Evolutionary conservation across 1,284 basidiomycete genomes (phyloP).

Genomic region (Pascua sp.): DNA sequence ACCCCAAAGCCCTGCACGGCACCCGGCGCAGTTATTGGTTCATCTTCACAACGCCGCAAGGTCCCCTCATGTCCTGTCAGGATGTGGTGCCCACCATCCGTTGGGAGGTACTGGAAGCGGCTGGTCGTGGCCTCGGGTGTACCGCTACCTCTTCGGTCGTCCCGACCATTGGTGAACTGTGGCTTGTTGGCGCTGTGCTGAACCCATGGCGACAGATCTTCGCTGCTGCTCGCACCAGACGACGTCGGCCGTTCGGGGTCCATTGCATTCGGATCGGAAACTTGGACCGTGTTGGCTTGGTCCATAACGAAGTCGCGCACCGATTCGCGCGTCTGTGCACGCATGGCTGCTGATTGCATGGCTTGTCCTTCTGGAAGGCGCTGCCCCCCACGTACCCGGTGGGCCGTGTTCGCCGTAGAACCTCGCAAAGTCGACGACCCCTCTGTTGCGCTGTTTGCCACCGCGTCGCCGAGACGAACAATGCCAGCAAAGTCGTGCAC

Average conservation of each 20-base stretch:
- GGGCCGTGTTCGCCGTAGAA: not conserved
- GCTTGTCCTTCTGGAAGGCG: not conserved
- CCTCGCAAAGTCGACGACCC: not conserved
- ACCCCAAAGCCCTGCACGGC: constrained; percentile 84
- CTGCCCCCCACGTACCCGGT: too few relatives aligned
- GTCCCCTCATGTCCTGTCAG: constrained; percentile 69
- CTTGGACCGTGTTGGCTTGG: constrained; percentile 35
- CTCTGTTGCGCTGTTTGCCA: not conserved
- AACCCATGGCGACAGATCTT: not conserved
- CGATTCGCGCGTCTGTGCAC: constrained; percentile 18
- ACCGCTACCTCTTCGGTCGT: not conserved
- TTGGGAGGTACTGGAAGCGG: constrained; percentile 65
- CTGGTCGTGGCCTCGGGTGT: constrained; percentile 1
- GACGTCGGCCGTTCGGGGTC: too few relatives aligned
- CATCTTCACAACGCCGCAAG: constrained; percentile 71
- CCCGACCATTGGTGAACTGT: not conserved
- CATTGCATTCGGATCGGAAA: constrained; percentile 35
- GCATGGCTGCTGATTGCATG: constrained; percentile 1
- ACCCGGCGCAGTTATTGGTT: constrained; percentile 82
- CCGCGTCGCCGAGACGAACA: constrained; percentile 27
- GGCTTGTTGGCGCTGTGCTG: not conserved
- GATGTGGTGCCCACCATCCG: constrained; percentile 69
- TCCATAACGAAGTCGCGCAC: constrained; percentile 38
- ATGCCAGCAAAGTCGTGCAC: constrained; percentile 36
- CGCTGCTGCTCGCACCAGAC: not conserved